Evolutionary conservation across 2,329 filamentous ascomycete species (phyloP).

Genomic region (Colletotrichum plurivorum): DNA sequence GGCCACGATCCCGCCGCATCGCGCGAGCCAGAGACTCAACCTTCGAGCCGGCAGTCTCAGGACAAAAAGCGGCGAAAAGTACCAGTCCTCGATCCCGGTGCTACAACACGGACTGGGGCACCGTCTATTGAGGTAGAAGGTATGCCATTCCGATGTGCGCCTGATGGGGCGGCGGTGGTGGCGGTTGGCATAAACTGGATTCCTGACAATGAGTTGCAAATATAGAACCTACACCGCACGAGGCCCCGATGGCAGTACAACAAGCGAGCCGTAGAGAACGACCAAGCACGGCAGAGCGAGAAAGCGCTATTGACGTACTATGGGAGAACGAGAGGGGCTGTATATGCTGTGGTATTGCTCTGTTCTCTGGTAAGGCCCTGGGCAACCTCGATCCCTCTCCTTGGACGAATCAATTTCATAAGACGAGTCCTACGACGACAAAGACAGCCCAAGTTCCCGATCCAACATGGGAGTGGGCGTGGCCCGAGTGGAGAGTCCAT

Average conservation of each 20-base stretch:
- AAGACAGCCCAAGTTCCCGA: conserved; percentile 93
- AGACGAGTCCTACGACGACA: conserved; percentile 75
- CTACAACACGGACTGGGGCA: conserved; percentile 13
- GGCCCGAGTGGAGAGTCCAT: conserved; percentile 75
- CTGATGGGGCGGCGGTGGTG: too few species aligned
- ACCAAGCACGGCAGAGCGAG: conserved; percentile 49
- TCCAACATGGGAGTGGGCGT: conserved; percentile 93
- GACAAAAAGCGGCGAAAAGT: conserved; percentile 9
- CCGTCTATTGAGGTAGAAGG: conserved; percentile 41
- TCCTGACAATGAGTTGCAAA: not conserved
- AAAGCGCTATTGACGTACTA: conserved; percentile 83
- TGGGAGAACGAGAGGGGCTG: conserved; percentile 96
- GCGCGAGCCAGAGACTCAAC: conserved; percentile 14
- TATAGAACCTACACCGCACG: conserved; percentile 35
- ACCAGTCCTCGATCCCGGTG: conserved; percentile 6
- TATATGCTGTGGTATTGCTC: conserved; percentile 88
- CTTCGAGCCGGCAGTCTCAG: conserved; percentile 5
- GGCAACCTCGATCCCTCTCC: conserved; percentile 87
- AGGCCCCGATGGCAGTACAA: conserved; percentile 8
- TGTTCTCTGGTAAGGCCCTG: conserved; percentile 90
- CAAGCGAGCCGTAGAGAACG: conserved; percentile 12
- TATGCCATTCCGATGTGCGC: not conserved
- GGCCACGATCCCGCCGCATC: conserved; percentile 3
- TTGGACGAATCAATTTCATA: conserved; percentile 83
- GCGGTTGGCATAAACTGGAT: not conserved